Conservation (phyloP, 306 rosid species). For the Quercus wislizeni region DNA sequence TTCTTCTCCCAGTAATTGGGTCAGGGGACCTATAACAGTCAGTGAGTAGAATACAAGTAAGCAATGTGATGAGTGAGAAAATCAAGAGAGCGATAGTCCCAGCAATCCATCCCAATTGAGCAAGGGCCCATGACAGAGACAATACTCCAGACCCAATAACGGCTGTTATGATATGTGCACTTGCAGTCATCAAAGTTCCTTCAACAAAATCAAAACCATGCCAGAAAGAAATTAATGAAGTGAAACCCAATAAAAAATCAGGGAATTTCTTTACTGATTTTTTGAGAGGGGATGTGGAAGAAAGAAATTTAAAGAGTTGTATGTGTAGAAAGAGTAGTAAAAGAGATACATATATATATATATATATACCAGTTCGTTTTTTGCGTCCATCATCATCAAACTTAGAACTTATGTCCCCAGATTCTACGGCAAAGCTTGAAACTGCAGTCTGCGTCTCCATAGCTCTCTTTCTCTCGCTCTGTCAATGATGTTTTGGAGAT, state of each 20-base stretch:
- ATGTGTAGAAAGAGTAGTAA: neutral
- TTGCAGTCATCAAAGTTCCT: constrained; percentile 48
- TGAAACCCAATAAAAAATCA: neutral
- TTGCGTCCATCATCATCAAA: constrained; percentile 40
- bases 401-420: neutral
- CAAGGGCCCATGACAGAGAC: constrained; percentile 39
- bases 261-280: too few relatives aligned
- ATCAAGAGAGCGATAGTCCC: neutral
- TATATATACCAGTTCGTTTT: constrained; percentile 35
- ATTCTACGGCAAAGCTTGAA: neutral
- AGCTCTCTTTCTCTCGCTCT: neutral
- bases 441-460: neutral
- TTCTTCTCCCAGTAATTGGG: constrained; percentile 37
- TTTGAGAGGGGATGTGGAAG: neutral
- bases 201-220: neutral
- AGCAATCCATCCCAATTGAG: constrained; percentile 51
- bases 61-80: constrained; percentile 27
- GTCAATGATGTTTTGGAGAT: neutral
- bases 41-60: constrained; percentile 23
- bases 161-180: constrained; percentile 46
- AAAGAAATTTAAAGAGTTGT: neutral
- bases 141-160: constrained; percentile 51
- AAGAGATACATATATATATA: too few relatives aligned
- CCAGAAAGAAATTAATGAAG: neutral
- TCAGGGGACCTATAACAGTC: constrained; percentile 44